These are phyloP conservation scores for Termitomyces titanicus DNA, from an alignment of 768 basidiomycete genomes.

Conservation along the genomic window DNA sequence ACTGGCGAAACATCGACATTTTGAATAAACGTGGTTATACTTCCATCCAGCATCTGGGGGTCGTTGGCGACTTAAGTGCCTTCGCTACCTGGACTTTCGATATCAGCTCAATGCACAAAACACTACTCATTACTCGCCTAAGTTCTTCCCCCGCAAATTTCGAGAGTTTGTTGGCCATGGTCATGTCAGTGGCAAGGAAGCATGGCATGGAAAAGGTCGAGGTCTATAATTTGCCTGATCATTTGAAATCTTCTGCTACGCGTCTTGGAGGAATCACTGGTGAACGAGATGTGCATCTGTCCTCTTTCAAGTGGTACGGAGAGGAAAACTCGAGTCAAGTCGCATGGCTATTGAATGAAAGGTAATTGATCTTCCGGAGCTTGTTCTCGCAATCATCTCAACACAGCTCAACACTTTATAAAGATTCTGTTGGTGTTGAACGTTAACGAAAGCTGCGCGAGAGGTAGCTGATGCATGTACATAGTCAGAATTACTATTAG, in stretches of 20 bases:
- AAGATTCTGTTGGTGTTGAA: conserved; percentile 43
- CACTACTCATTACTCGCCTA: conserved; percentile 45
- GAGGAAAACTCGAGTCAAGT: conserved; percentile 26
- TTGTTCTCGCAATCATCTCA: neutral
- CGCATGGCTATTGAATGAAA: conserved; percentile 47
- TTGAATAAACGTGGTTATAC: conserved; percentile 10
- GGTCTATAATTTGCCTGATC: conserved; percentile 39
- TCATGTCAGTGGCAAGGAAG: conserved; percentile 31
- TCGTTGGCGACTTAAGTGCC: conserved; percentile 20
- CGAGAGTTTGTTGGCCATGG: conserved; percentile 26
- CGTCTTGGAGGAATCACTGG: conserved; percentile 26
- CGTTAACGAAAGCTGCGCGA: neutral
- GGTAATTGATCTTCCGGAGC: conserved; percentile 20
- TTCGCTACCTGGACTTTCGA: conserved; percentile 46
- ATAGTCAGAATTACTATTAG: neutral
- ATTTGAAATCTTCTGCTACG: conserved; percentile 24
- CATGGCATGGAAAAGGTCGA: conserved; percentile 36
- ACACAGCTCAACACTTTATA: neutral
- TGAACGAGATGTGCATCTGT: conserved; percentile 35
- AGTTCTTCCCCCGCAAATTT: conserved; percentile 28
- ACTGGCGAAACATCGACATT: conserved; percentile 27
- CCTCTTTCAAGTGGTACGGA: conserved; percentile 50
- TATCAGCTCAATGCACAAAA: conserved; percentile 18
- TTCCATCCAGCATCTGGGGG: conserved; percentile 27
- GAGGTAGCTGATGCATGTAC: no score